Evolutionary conservation across 2,329 filamentous ascomycete genomes (phyloP).

Genomic region (Emergomyces pasteurianus): DNA sequence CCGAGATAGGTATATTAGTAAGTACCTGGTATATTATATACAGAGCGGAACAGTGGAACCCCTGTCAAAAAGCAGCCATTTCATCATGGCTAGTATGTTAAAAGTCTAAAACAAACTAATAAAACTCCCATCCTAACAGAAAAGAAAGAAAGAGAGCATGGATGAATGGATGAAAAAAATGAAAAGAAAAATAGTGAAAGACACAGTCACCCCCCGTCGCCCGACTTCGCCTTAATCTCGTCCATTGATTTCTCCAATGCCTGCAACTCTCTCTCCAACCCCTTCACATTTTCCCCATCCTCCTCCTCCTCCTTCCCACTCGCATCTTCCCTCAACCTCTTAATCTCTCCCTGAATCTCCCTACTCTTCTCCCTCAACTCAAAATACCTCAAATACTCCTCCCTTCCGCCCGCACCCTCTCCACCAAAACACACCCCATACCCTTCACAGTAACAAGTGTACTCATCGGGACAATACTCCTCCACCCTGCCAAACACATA

Average conservation of each 20-base stretch:
- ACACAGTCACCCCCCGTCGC: background rate
- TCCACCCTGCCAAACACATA: constrained; percentile 44
- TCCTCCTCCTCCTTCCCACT: background rate
- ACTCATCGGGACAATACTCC: constrained; percentile 36
- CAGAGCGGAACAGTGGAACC: too few relatives aligned
- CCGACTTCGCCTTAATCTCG: background rate
- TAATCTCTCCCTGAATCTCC: constrained; percentile 32
- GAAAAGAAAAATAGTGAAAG: background rate
- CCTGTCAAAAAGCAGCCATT: too few relatives aligned
- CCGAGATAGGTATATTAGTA: too few relatives aligned
- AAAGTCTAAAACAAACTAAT: too few relatives aligned
- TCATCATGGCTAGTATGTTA: too few relatives aligned
- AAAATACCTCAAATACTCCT: background rate
- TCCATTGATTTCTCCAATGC: background rate
- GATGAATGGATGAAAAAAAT: too few relatives aligned
- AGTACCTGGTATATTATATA: too few relatives aligned
- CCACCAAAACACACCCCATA: constrained; percentile 48
- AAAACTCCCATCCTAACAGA: background rate
- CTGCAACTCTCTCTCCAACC: background rate
- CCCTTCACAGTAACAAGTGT: constrained; percentile 51
- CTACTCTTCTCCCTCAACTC: background rate
- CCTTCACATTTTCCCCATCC: background rate
- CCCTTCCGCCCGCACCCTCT: background rate
- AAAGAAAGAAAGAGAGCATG: too few relatives aligned
- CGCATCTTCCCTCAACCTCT: constrained; percentile 13